Evolutionary conservation across 176 grass and related monocot genomes (phyloP), one percentile per base, ranked within the genome.

Genomic region (Carex kokanica): DNA sequence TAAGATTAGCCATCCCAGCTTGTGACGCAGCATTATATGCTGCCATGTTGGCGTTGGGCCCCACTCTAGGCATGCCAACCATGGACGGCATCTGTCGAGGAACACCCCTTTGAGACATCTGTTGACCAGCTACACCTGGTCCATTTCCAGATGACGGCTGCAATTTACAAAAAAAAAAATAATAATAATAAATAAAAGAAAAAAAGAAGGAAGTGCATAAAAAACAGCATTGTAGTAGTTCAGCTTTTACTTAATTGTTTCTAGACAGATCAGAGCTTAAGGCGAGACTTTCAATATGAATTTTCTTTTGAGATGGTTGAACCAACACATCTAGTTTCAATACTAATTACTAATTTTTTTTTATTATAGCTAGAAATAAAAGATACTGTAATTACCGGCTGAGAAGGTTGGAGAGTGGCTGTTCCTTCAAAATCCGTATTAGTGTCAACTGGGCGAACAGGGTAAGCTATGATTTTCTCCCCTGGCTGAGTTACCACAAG

Each of bases 401-500:
- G 96, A 90, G 86, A 88, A 87, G 93, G 89, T 88, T 98, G 93
- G 87, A 98, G 89, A 65, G 87, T 91, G 62, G 91, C 86, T 31
- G 96, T 98, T 86, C 96, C 96, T 91, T 98, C 96, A 83, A 98
- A 98, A 86, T 98, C 96, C 27, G 91, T 93, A 86, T 89, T 86
- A 24, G 91, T 93, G 80, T 98, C 96, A 73, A 98, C 96, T 11
- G 96, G 96, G 86, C 96, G 96, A 83, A 89, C 77, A 88, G 93
- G 93, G 70, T 98, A 98, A 52, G 47, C 18, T 32, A 98, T 91
- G 84, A 84, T 80, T 90, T 93, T 98, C 24, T 98, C 96, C 58
- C 88, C 92, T 81, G 91, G 91, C 71, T 95, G 96, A 77, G 92
- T 87, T 73, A 89, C 83, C 85, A 93, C 67, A 68, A 98, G 88